A percentile compares a stretch with the other conserved stretches of the same genome.
phyloP scores from a whole-genome alignment of 441 rosid species.

The Populus hybrid region DNA sequence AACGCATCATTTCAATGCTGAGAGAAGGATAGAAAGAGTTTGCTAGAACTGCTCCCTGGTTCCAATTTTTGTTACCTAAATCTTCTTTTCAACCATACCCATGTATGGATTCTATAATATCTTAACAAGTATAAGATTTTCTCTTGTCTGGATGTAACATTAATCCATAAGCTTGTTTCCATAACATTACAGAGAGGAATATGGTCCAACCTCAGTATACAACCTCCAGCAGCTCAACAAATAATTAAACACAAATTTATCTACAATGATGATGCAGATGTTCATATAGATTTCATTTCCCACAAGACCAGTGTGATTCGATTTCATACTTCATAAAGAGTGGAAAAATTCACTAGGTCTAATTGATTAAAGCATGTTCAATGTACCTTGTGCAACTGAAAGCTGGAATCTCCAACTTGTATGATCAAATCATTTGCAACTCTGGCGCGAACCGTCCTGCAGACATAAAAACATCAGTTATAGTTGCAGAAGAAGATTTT shows the following conservation, averaged over 20 bases:
- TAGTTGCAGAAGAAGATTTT: neutral
- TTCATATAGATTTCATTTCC: neutral
- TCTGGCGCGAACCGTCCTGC: constrained; percentile 44
- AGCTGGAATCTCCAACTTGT: constrained; percentile 42
- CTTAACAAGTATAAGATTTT: neutral
- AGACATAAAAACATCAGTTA: neutral
- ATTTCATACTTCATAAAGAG: neutral
- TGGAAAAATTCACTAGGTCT: neutral
- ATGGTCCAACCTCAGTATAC: constrained; percentile 1
- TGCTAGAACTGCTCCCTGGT: neutral
- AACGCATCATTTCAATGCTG: neutral
- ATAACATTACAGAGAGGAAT: neutral
- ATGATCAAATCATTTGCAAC: constrained; percentile 43
- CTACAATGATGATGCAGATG: neutral
- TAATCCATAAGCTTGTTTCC: neutral
- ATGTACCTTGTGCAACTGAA: constrained; percentile 57
- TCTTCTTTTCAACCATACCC: neutral
- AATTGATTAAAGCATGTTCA: neutral
- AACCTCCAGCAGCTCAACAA: neutral
- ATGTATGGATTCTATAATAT: neutral
- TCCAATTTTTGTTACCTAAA: neutral
- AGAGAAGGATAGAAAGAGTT: neutral
- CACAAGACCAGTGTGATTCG: neutral
- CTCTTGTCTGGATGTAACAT: neutral
- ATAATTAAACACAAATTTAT: neutral